These are phyloP conservation scores for Corymbia calophylla DNA, from an alignment of 441 rosid species.

Conservation along the genomic window DNA sequence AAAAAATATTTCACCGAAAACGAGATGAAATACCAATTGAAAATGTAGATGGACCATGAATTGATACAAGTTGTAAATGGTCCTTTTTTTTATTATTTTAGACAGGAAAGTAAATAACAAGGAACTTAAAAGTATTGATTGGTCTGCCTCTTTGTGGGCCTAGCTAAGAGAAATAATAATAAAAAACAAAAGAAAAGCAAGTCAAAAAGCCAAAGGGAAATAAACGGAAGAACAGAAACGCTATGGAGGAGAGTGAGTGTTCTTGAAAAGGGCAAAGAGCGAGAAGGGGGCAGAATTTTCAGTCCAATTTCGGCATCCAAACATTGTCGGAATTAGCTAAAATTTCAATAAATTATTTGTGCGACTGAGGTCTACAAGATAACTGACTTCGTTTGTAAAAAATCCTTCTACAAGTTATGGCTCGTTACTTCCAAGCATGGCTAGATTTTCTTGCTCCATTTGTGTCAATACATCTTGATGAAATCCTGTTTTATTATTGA, in stretches of 20 bases:
- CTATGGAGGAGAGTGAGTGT: background rate
- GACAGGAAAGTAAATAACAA: background rate
- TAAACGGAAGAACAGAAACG: background rate
- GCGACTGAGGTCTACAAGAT: background rate
- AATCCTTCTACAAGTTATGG: background rate
- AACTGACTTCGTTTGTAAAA: background rate
- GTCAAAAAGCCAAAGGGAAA: background rate
- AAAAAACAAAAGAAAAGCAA: background rate
- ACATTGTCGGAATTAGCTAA: background rate
- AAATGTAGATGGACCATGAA: no score
- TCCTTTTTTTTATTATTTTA: no score
- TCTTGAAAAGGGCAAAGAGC: background rate
- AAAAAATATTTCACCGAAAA: background rate
- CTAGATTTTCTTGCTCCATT: background rate
- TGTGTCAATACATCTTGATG: background rate
- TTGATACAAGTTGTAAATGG: no score
- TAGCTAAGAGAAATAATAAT: background rate
- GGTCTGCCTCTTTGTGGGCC: background rate
- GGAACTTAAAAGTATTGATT: background rate
- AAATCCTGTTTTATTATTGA: background rate
- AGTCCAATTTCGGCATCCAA: background rate
- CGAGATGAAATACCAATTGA: no score
- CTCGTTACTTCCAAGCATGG: rapidly evolving
- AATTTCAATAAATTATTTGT: background rate
- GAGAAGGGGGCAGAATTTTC: background rate